These are phyloP conservation scores for Diaporthe longicolla DNA, from an alignment of 2,329 filamentous ascomycete species.

Conservation along the genomic window DNA sequence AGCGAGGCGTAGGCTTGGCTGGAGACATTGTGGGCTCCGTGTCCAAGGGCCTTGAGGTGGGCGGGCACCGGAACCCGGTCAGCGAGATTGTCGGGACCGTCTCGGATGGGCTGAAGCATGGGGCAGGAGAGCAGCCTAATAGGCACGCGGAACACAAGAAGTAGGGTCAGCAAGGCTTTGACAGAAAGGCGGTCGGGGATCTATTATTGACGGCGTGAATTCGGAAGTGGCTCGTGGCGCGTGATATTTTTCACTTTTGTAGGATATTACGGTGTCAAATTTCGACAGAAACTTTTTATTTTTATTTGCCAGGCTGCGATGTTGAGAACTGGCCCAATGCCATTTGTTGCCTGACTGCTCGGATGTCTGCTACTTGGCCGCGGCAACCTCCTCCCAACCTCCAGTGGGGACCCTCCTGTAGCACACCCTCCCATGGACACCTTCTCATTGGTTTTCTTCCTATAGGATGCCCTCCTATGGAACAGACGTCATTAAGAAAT, in stretches of 20 bases:
- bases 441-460: too few relatives aligned
- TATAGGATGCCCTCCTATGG: too few relatives aligned
- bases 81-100: conserved; percentile 32
- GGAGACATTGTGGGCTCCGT: conserved; percentile 28
- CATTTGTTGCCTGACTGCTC: too few relatives aligned
- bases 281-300: too few relatives aligned
- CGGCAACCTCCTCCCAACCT: too few relatives aligned
- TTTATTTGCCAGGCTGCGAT: neutral
- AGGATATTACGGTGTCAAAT: too few relatives aligned
- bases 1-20: conserved; percentile 20
- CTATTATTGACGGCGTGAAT: neutral
- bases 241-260: neutral
- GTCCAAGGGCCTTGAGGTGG: conserved; percentile 24
- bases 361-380: too few relatives aligned
- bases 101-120: conserved; percentile 28
- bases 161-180: neutral
- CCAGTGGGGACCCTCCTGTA: too few relatives aligned
- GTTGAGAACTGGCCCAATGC: neutral
- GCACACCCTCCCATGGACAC: too few relatives aligned
- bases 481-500: too few relatives aligned
- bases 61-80: conserved; percentile 23
- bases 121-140: conserved; percentile 16
- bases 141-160: neutral
- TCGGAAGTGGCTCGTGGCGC: too few relatives aligned
- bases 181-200: neutral